Percentiles rank a stretch among this genome's conserved stretches.
Conservation (phyloP, 768 basidiomycete species). For the Sistotremastrum niveocremeum region DNA sequence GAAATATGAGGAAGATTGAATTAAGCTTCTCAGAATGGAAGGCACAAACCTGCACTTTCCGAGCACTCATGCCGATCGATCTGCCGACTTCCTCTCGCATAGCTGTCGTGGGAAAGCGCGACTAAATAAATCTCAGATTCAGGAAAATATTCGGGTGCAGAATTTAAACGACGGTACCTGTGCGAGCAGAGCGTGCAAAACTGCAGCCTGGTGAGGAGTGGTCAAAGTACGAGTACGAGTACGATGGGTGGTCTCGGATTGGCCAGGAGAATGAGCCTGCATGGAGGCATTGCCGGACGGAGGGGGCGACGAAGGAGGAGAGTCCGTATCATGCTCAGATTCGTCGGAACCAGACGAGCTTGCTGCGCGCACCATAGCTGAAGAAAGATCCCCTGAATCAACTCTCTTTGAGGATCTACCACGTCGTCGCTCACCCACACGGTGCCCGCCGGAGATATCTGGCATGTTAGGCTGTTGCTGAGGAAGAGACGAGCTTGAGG, state of each 20-base stretch:
- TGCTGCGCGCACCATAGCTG: too few relatives aligned
- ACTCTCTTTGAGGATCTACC: too few relatives aligned
- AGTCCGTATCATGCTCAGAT: too few relatives aligned
- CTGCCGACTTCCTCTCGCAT: constrained; percentile 82
- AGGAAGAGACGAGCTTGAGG: too few relatives aligned
- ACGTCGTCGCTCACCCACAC: too few relatives aligned
- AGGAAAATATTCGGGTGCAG: neutral
- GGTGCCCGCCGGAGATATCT: too few relatives aligned
- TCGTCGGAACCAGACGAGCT: too few relatives aligned
- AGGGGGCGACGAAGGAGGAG: too few relatives aligned
- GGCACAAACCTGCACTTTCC: constrained; percentile 72
- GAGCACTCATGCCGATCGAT: constrained; percentile 76
- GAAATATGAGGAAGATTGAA: constrained; percentile 7
- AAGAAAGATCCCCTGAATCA: too few relatives aligned
- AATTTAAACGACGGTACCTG: constrained; percentile 37
- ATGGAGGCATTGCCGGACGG: too few relatives aligned
- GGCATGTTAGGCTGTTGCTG: too few relatives aligned
- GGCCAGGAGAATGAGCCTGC: too few relatives aligned
- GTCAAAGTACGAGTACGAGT: constrained; percentile 65
- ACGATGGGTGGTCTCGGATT: constrained; percentile 1
- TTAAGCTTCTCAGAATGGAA: neutral
- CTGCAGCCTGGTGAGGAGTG: constrained; percentile 78
- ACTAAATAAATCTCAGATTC: constrained; percentile 28
- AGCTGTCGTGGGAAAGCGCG: constrained; percentile 78
- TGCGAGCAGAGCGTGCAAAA: constrained; percentile 75